Base-by-base conservation (phyloP, 495 filamentous ascomycete species). In the Talaromyces nanjingensis region DNA sequence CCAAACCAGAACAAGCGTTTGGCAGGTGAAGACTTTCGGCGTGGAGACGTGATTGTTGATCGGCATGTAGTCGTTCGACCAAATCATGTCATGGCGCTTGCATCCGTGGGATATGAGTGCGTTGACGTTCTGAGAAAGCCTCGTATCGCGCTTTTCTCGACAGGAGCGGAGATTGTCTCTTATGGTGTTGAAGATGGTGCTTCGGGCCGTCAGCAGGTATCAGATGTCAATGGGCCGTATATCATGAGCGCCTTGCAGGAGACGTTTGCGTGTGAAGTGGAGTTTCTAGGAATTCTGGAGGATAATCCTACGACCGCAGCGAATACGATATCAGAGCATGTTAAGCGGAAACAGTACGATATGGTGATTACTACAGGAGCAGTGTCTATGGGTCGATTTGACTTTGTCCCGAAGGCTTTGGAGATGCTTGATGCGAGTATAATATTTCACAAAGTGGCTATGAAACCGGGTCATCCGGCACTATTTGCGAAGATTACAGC, bases 151-250 rank as follows among this genome's bases (percentile, higher is more conserved):
- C 54, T 68, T 14, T 61, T 68, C 34, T 68, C 66, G 12, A 68
- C 66, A 2, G 66, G 66, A 18, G 25, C 27, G 6, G 66, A 68
- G 33, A 20, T 68, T 18, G 14, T 33, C 7, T 1, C 54, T 4
- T 11, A 20, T 7, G 11, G 1, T 16, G 16, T 6, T 7, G 29
- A 4, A 6, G 24, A 27, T 18, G 25, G 14, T 11, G 1, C 8
- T 57, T 33, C 54, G n/a, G 27, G 2, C 2, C 24, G 20, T 7
- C 65, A 62, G 24, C 57, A 31, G 16, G 59, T 67, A 14, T 20
- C 20, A 2, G 66, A 68, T 37, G 61, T 57, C 0, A 68, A 68
- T 45, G 66, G 66, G 1, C 66, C 66, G 12, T 68, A 68, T 59
- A 11, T 68, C 9, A 65, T 37, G 6, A 47, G 61, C 4, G 58